Percentiles rank a stretch among this genome's conserved stretches.
phyloP scores from a whole-genome alignment of 331 rosid species.

The Stylosanthes scabra region DNA sequence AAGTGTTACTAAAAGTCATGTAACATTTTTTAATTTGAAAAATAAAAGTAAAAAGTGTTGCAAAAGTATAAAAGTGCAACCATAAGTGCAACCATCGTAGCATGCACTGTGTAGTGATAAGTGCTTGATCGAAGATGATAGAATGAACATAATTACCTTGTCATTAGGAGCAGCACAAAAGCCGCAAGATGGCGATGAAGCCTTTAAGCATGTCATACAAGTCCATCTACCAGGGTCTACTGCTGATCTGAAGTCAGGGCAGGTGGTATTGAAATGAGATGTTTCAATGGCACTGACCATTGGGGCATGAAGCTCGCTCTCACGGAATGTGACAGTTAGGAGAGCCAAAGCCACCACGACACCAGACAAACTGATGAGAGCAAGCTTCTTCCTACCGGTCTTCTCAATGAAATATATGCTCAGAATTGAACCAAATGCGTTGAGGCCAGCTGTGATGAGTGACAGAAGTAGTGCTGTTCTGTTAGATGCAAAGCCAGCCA shows the following conservation, averaged over 20 bases:
- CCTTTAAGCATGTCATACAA: constrained; percentile 58
- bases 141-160: constrained; percentile 40
- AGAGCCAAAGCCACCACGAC: constrained; percentile 47
- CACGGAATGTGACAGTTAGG: constrained; percentile 43
- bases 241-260: constrained; percentile 48
- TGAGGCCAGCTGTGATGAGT: constrained; percentile 57
- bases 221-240: constrained; percentile 38
- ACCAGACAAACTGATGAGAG: constrained; percentile 51
- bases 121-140: no score
- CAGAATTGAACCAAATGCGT: constrained; percentile 54
- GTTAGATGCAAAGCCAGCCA: constrained; percentile 61
- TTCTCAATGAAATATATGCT: constrained; percentile 60
- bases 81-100: no score
- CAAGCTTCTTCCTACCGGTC: constrained; percentile 58
- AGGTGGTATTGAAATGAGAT: constrained; percentile 42
- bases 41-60: no score
- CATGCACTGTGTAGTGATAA: no score
- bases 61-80: no score
- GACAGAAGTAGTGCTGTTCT: constrained; percentile 59
- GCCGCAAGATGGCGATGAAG: constrained; percentile 57
- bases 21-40: no score
- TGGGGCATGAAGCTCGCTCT: constrained; percentile 50
- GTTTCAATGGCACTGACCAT: constrained; percentile 31
- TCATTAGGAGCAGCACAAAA: constrained; percentile 51
- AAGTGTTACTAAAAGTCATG: no score